Evolutionary conservation across 352 stramenopile genomes (phyloP), one percentile per base, ranked within the genome.

Genomic region (Pythium insidiosum): DNA sequence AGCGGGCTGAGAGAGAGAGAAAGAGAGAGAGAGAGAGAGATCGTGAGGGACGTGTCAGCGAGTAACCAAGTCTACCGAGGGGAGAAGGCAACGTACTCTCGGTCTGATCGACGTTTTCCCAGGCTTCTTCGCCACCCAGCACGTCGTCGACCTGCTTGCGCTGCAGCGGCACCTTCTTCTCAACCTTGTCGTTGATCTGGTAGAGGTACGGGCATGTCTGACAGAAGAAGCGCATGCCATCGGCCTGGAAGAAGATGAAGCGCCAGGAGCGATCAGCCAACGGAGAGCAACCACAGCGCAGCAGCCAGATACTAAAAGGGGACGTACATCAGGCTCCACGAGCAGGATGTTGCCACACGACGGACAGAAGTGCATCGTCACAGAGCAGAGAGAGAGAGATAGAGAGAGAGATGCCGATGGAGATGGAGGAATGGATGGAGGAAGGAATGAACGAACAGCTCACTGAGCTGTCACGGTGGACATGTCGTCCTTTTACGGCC

Each of bases 61-160:
- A n/a, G n/a, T n/a, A n/a, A n/a, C n/a, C n/a, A n/a, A n/a, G n/a
- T n/a, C n/a, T n/a, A n/a, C n/a, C n/a, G n/a, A n/a, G n/a, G n/a
- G n/a, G n/a, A n/a, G n/a, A n/a, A n/a, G n/a, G 28, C 36, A 7
- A 68, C 73, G 47, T 58, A 93, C 80, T 83, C 61, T 95, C 84
- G 3, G 97, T 99, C 56, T 97, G 86, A 70, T 99, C 94, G 29
- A 98, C 96, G 66, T 99, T 99, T 57, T 98, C 91, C 97, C 96
- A 99, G 5, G 95, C 95, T 49, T 96, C 85, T 22, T 94, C 91
- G 22, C 96, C 97, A 35, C 97, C 96, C 20, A 99, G 74, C 44
- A 99, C 96, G 70, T 99, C 96, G 68, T 99, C 96, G 21, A 99
- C 95, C 54, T 97, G 84, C 69, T 99, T 99, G 46, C 91, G 81